These are phyloP conservation scores for Delitschia confertaspora DNA, from an alignment of 495 filamentous ascomycete species.

Conservation along the genomic window DNA sequence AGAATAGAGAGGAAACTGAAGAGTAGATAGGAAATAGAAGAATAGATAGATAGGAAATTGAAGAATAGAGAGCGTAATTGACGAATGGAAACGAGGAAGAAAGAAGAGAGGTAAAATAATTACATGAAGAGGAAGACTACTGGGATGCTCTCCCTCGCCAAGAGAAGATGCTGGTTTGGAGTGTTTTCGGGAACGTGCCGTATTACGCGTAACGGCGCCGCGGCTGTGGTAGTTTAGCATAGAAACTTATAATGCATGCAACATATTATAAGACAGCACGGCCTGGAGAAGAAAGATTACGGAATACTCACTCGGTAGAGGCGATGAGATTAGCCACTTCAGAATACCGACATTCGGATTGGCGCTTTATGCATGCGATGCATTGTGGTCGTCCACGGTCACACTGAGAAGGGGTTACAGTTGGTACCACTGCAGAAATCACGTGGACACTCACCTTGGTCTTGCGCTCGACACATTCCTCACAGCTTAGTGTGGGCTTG, in stretches of 20 bases:
- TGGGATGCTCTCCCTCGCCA: slow-evolving; percentile 5
- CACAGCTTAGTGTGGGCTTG: slow-evolving; percentile 64
- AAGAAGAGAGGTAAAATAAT: no score
- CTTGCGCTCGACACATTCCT: slow-evolving; percentile 63
- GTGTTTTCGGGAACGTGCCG: slow-evolving; percentile 8
- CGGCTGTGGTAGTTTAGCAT: slow-evolving; percentile 24
- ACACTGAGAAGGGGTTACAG: slow-evolving; percentile 33
- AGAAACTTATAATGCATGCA: slow-evolving; percentile 1
- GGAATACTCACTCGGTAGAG: slow-evolving; percentile 46
- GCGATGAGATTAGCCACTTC: slow-evolving; percentile 57
- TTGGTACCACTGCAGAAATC: slow-evolving; percentile 6
- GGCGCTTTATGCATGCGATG: slow-evolving; percentile 61
- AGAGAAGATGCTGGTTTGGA: slow-evolving; percentile 10
- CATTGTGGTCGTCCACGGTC: slow-evolving; percentile 42
- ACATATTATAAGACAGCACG: slow-evolving; percentile 1
- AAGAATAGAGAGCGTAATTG: no score
- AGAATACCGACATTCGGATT: slow-evolving; percentile 61
- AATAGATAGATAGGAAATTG: no score
- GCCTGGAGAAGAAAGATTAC: no score
- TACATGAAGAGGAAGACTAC: slow-evolving; percentile 18
- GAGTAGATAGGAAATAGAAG: no score
- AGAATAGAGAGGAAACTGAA: no score
- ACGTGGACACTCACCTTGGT: slow-evolving; percentile 43
- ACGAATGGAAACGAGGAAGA: no score
- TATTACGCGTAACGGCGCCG: slow-evolving; percentile 8